Evolutionary conservation across 306 rosid genomes (phyloP), one percentile per base, ranked within the genome.

Genomic region (Lagenaria siceraria): DNA sequence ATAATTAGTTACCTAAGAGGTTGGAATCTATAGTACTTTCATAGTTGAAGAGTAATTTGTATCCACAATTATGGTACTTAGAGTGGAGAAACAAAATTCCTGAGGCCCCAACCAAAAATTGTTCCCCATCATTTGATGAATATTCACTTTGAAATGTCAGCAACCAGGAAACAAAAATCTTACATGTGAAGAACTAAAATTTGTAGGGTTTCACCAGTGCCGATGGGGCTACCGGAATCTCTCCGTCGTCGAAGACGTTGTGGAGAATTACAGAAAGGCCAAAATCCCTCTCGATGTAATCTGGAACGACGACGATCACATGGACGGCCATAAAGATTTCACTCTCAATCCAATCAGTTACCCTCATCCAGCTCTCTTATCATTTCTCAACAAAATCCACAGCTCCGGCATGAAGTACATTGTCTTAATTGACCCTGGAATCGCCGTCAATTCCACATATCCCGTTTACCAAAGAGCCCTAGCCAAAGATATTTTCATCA

Each of bases 161-260:
- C 29, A 21, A 55, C 29, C 4, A 55, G 1, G 9, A 25, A 59
- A 27, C n/a, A 60, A 27, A 60, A 24, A 4, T 12, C 54, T 19
- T 9, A 21, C 6, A 17, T 14, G 64, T 25, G 4, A 13, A 25
- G 1, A 5, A 5, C 1, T 35, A 27, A 10, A 18, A 35, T 35
- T 15, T 80, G 29, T 81, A 94, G 98, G 98, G 75, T 94, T 94
- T 86, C 98, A 94, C 79, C 98, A 94, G 78, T 94, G 97, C 84
- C 89, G 96, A 88, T 92, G 97, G 97, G 98, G 98, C 59, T 94
- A 94, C 88, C 98, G 90, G 77, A 94, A 94, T 80, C 85, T 94
- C 43, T 94, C 98, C 10, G 97, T 94, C 19, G 90, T 92, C 38
- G 97, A 91, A 82, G 98, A 94, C 29, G 98, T 94, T 48, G 97